Evolutionary conservation across 2,329 filamentous ascomycete genomes (phyloP), one percentile per base, ranked within the genome.

Genomic region (Diaporthe destruens): DNA sequence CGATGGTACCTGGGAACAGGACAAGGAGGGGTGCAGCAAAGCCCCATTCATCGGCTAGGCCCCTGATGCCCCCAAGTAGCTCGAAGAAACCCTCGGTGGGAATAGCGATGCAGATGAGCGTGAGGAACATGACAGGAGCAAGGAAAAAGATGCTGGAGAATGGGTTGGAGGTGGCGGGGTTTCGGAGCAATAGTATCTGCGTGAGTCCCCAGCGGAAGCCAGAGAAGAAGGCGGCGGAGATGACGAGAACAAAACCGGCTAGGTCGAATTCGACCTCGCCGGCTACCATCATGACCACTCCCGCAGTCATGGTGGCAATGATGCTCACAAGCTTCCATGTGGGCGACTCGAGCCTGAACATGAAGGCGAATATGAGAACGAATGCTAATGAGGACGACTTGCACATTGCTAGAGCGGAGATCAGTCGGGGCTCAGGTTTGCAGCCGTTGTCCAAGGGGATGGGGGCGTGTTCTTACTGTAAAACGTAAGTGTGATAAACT

Each of bases 181-280:
- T 97, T 77, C 95, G 93, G 36, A 98, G 90, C 8, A 99, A 90
- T 5, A 99, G 90, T 74, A 99, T 98, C 80, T 99, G 96, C 0
- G 96, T 98, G n/a, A 99, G 85, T n/a, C 91, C 94, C 96, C 96
- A 99, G 77, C 96, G 92, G 85, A 99, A 98, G 70, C 96, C 96
- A 1, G 95, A 98, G 80, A 98, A 98, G 84, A 97, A 96, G 68
- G 95, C 94, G 16, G 96, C 95, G 0, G 92, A 91, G 82, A 99
- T 98, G 83, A 98, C 93, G 75, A 99, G 92, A 59, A 94, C 83
- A 82, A 99, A 99, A 54, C 96, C 96, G 39, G 94, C 87, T 0
- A 92, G 87, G 77, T 95, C 91, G 83, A 99, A 99, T 65, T 94
- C 91, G 49, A 97, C 92, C 83, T 99, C 96, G 74, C 96, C 96